Percentiles rank a stretch among this genome's conserved stretches.
Conservation (phyloP, 2,329 filamentous ascomycete genomes). For the Cercospora zeae-maydis region DNA sequence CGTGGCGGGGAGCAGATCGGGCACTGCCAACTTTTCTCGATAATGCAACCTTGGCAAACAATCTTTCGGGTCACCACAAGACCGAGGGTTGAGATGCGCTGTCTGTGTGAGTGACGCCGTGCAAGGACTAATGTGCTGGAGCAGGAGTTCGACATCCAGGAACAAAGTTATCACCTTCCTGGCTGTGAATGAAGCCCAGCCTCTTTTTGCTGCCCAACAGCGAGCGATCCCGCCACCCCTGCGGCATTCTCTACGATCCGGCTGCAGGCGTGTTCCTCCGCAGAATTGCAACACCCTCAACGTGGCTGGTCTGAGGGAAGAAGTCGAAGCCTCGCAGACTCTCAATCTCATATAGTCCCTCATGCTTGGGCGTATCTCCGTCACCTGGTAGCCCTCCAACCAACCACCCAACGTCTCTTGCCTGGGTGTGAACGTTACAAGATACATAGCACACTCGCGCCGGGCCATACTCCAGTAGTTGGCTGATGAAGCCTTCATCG, state of each 20-base stretch:
- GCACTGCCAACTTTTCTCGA: background rate
- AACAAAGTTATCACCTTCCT: background rate
- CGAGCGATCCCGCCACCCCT: background rate
- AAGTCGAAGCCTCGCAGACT: conserved; percentile 92
- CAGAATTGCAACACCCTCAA: conserved; percentile 62
- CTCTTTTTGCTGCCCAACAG: background rate
- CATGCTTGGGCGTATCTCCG: conserved; percentile 26
- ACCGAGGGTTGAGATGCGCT: background rate
- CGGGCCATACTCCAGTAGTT: conserved; percentile 75
- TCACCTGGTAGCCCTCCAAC: conserved; percentile 61
- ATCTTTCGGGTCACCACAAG: background rate
- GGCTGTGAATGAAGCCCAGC: background rate
- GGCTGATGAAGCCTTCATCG: conserved; percentile 75
- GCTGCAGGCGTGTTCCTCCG: conserved; percentile 36
- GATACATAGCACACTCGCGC: conserved; percentile 86
- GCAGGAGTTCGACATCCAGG: background rate
- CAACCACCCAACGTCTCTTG: conserved; percentile 82
- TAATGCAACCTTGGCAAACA: background rate
- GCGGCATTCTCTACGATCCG: background rate
- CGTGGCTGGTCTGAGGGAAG: conserved; percentile 80
- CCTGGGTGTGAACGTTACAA: conserved; percentile 97
- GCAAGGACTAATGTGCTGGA: background rate
- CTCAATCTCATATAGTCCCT: conserved; percentile 72
- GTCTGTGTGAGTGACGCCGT: background rate
- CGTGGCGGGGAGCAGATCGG: background rate